phyloP scores from a whole-genome alignment of 2,329 filamentous ascomycete genomes.

The Trichophyton verrucosum region DNA sequence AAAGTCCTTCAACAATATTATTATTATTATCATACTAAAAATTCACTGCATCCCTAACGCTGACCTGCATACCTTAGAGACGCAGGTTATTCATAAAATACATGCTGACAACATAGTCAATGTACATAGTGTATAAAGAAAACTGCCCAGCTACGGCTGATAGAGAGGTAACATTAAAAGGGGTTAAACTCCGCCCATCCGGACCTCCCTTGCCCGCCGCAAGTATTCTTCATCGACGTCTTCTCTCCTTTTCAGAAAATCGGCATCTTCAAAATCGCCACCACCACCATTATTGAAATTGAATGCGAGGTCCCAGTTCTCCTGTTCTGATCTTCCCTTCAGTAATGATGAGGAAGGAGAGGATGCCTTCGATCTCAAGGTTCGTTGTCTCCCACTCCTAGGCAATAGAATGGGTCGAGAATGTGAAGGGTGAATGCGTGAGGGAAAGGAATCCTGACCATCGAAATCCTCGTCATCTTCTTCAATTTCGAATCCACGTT shows the following conservation, averaged over 20 bases:
- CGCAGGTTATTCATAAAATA: not conserved
- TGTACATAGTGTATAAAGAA: not conserved
- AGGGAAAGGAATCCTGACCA: conserved; percentile 19
- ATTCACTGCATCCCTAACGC: not conserved
- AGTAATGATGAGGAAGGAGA: conserved; percentile 13
- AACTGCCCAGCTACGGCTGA: not conserved
- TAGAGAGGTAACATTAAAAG: not conserved
- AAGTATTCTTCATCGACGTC: conserved; percentile 26
- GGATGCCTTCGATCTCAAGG: conserved; percentile 12
- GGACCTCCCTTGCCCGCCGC: conserved; percentile 12
- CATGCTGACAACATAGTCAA: not conserved
- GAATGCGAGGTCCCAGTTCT: conserved; percentile 9
- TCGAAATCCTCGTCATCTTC: conserved; percentile 23
- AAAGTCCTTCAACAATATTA: not conserved
- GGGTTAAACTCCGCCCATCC: conserved; percentile 26
- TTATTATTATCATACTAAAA: too few species aligned
- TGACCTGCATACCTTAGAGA: not conserved
- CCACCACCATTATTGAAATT: conserved; percentile 15
- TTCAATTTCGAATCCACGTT: conserved; percentile 28
- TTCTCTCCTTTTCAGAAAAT: conserved; percentile 32
- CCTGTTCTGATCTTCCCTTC: conserved; percentile 9
- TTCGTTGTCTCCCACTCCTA: conserved; percentile 18
- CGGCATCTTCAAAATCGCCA: conserved; percentile 34
- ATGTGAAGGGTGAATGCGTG: not conserved
- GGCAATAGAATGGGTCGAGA: conserved; percentile 24